Conservation (phyloP, 2,329 filamentous ascomycete genomes). For the Colletotrichum tamarilloi region DNA sequence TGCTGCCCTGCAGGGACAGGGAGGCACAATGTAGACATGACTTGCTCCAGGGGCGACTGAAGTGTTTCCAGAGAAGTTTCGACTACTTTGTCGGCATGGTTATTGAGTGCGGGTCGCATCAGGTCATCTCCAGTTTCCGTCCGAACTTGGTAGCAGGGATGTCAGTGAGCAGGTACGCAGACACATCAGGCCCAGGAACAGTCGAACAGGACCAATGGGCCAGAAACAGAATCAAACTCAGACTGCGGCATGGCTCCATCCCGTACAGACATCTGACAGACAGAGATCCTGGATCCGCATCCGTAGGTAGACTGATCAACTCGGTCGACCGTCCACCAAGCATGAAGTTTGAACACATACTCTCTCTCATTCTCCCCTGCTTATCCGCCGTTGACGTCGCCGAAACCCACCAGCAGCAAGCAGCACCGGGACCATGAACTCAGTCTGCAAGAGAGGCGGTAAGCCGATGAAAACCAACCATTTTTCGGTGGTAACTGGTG, state of each 20-base stretch:
- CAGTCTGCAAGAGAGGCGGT: not conserved
- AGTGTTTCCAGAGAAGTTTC: not conserved
- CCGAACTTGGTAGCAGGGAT: not conserved
- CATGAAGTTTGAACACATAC: not conserved
- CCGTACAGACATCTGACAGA: not conserved
- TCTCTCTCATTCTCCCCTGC: not conserved
- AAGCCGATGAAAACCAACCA: not conserved
- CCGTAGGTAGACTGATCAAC: not conserved
- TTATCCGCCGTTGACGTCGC: not conserved
- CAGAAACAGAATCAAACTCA: not conserved
- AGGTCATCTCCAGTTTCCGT: not conserved
- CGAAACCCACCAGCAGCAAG: not conserved
- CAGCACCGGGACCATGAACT: not conserved
- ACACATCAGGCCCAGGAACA: not conserved
- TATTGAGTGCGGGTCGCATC: not conserved
- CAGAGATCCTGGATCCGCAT: not conserved
- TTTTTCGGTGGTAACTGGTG: not conserved
- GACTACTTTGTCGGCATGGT: not conserved
- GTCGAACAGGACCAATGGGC: no score
- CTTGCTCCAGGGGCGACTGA: not conserved
- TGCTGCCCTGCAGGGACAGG: not conserved
- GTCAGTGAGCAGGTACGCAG: not conserved
- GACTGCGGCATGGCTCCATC: not conserved
- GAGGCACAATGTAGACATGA: not conserved
- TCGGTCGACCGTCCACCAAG: no score